Evolutionary conservation across 371 early-diverging fungal genomes (phyloP), one percentile per base, ranked within the genome.

Genomic region (Mucor mucedo): DNA sequence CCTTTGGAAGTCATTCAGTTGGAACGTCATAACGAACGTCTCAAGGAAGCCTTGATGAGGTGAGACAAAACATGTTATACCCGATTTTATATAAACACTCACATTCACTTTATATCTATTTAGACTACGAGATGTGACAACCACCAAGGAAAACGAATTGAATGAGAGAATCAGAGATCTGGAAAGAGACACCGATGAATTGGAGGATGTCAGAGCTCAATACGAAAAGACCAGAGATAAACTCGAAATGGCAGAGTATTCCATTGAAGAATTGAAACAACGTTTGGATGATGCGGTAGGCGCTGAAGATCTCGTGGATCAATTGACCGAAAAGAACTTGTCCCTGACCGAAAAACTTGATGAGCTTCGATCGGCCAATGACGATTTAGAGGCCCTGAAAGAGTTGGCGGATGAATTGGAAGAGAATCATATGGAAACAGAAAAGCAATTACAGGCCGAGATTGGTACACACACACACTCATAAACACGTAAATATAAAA

Each of bases 341-440:
- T 67, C 78, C 5, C 73, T 95, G 16, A 84, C 79, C 11, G 91
- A 91, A 67, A 79, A 84, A 69, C 67, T 96, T 41, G 94, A 95
- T 55, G 93, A 95, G 57, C 70, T 92, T 80, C 86, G 86, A 57
- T 77, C 80, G 42, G 78, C 77, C 2, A 85, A 94, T 40, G 97
- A 94, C 52, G 96, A 94, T 68, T 82, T 96, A 55, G 96, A 98
- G 75, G 92, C 94, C 7, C 77, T 96, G 33, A 89, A 90, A 70
- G 95, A 93, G 60, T 76, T 96, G 48, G 94, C 93, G 68, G 95
- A 97, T 61, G 95, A 96, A 69, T 75, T 96, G 66, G 96, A 95
- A 72, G 93, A 94, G 65, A 92, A 87, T 55, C 95, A 95, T 63
- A 80, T 90, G 9, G 93, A 95, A 56, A 91, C 90, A 13, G 93